Conservation (phyloP, 2,329 filamentous ascomycete genomes). For the Gnomoniopsis sp. region DNA sequence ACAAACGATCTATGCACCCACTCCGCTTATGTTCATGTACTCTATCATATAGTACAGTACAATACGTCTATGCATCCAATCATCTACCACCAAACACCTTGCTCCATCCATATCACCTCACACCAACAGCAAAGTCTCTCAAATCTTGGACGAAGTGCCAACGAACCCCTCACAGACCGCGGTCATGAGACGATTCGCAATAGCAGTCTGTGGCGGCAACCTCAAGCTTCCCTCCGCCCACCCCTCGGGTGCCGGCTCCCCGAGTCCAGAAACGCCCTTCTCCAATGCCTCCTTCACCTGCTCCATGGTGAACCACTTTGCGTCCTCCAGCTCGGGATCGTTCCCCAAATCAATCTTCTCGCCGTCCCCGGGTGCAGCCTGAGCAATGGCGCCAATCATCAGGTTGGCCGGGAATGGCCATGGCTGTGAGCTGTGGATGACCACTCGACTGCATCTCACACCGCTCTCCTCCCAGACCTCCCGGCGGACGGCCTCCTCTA, state of each 20-base stretch:
- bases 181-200: constrained; percentile 83
- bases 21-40: too few species aligned
- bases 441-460: constrained; percentile 70
- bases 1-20: too few species aligned
- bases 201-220: constrained; percentile 81
- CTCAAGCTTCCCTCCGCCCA: constrained; percentile 76
- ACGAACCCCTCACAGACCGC: constrained; percentile 77
- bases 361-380: constrained; percentile 70
- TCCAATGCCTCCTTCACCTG: constrained; percentile 74
- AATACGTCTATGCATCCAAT: too few species aligned
- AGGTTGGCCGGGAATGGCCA: constrained; percentile 84
- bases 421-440: constrained; percentile 80
- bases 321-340: constrained; percentile 87
- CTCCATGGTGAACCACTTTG: constrained; percentile 81
- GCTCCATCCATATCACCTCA: too few species aligned
- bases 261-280: constrained; percentile 64
- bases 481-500: constrained; percentile 78
- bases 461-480: constrained; percentile 88
- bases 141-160: constrained; percentile 51
- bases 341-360: constrained; percentile 81
- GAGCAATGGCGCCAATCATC: constrained; percentile 85
- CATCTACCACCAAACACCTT: too few species aligned
- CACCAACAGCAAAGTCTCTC: constrained; percentile 11
- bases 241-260: constrained; percentile 58
- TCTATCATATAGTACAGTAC: too few species aligned